phyloP scores from a whole-genome alignment of 495 filamentous ascomycete genomes.

The Penicillium bovifimosum region DNA sequence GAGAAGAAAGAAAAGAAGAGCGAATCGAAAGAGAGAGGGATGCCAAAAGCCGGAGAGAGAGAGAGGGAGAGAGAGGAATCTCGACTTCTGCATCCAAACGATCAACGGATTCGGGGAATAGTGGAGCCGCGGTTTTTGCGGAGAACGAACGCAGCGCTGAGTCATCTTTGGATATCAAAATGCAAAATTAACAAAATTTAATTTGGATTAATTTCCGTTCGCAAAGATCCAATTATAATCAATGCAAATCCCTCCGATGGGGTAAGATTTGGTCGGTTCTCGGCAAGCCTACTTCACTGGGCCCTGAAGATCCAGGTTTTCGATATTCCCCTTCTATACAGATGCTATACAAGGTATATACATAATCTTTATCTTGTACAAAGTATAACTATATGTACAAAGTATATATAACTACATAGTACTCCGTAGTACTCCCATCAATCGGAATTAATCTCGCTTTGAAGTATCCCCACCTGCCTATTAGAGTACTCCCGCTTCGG shows the following conservation, averaged over 20 bases:
- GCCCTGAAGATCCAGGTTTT: constrained; percentile 23
- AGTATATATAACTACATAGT: neutral
- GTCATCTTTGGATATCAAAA: neutral
- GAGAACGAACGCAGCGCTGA: constrained; percentile 21
- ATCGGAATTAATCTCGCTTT: neutral
- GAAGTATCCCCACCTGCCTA: constrained; percentile 27
- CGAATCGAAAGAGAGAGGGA: neutral
- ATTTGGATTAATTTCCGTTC: neutral
- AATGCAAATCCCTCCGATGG: constrained; percentile 5
- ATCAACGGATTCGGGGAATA: constrained; percentile 34
- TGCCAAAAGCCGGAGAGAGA: constrained; percentile 1
- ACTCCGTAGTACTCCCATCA: too few relatives aligned
- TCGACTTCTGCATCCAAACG: constrained; percentile 13
- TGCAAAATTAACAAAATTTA: too few relatives aligned
- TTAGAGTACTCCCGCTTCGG: constrained; percentile 15
- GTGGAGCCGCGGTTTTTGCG: constrained; percentile 31
- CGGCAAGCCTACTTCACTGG: constrained; percentile 11
- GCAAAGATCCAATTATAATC: neutral
- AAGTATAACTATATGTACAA: neutral
- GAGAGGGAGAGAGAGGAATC: constrained; percentile 13
- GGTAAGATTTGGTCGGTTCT: constrained; percentile 17
- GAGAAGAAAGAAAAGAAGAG: neutral
- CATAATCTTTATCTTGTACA: neutral
- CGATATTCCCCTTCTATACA: neutral
- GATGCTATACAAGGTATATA: neutral